Conservation (phyloP, 352 stramenopile species). For the Phytopythium oedochilum region DNA sequence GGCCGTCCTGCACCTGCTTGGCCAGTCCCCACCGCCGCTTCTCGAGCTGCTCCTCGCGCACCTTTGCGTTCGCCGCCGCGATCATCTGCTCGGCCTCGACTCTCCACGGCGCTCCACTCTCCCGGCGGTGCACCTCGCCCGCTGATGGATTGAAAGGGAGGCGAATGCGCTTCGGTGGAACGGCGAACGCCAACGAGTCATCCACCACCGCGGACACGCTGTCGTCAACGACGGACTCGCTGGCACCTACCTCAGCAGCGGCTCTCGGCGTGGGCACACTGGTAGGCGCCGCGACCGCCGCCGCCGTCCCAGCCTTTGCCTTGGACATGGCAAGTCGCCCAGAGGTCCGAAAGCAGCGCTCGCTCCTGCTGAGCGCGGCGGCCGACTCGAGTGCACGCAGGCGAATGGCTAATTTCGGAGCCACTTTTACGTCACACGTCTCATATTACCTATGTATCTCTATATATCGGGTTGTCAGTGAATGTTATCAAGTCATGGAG, state of each 20-base stretch:
- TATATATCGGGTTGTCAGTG: too few species aligned
- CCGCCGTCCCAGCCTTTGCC: not conserved
- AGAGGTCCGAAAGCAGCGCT: not conserved
- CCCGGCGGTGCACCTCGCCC: conserved; percentile 57
- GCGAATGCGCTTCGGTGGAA: conserved; percentile 17
- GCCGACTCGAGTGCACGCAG: not conserved
- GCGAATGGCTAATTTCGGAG: too few species aligned
- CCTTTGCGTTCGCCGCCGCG: conserved; percentile 30
- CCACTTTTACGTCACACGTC: too few species aligned
- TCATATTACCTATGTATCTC: too few species aligned
- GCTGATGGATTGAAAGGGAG: conserved; percentile 56
- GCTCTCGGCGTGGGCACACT: not conserved
- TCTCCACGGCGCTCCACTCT: conserved; percentile 50
- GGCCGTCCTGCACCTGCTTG: conserved; percentile 67
- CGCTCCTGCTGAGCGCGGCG: not conserved
- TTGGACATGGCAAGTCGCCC: not conserved
- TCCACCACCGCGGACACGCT: not conserved
- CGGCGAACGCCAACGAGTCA: conserved; percentile 16
- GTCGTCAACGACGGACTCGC: not conserved
- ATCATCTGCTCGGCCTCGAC: conserved; percentile 35
- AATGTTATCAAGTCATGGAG: too few species aligned
- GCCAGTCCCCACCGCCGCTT: conserved; percentile 68
- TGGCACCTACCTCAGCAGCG: too few species aligned
- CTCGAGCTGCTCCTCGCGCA: conserved; percentile 52
- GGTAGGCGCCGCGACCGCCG: not conserved